These are phyloP conservation scores for Pseudopyricularia javanii DNA, from an alignment of 2,329 filamentous ascomycete species.

Conservation along the genomic window DNA sequence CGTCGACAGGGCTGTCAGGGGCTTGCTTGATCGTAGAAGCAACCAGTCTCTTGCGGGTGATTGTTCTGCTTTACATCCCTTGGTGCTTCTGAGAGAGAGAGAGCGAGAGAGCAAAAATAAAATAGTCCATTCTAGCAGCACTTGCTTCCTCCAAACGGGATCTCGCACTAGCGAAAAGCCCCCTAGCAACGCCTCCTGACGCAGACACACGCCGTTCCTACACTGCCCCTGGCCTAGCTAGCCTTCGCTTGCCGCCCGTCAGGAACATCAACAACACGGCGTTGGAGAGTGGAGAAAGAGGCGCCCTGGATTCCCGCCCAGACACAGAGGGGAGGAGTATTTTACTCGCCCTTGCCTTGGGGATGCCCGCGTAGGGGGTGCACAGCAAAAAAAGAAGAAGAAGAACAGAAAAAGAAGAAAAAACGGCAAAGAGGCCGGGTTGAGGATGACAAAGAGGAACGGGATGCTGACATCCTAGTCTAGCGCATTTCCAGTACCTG, in stretches of 20 bases:
- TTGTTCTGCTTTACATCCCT: background rate
- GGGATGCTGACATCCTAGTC: too few relatives aligned
- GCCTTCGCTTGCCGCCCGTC: too few relatives aligned
- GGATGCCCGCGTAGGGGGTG: background rate
- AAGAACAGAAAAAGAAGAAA: background rate
- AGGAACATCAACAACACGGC: too few relatives aligned
- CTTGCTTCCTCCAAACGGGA: background rate
- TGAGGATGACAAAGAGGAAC: background rate
- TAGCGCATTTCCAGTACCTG: too few relatives aligned
- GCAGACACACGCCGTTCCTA: too few relatives aligned
- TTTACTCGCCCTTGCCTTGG: background rate
- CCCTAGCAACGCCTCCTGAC: background rate
- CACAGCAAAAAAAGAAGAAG: constrained; percentile 3
- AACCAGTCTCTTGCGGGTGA: too few relatives aligned
- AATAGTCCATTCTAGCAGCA: background rate
- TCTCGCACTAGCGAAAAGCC: background rate
- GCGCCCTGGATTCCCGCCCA: too few relatives aligned
- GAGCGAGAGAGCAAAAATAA: background rate
- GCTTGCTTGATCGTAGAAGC: too few relatives aligned
- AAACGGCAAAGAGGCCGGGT: background rate
- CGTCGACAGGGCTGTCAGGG: too few relatives aligned
- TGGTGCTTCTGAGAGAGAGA: background rate
- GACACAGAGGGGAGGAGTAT: background rate
- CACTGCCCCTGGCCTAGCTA: too few relatives aligned
- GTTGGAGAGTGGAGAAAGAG: too few relatives aligned